Conservation (phyloP, 345 rosid species). For the Dipteronia sinensis region DNA sequence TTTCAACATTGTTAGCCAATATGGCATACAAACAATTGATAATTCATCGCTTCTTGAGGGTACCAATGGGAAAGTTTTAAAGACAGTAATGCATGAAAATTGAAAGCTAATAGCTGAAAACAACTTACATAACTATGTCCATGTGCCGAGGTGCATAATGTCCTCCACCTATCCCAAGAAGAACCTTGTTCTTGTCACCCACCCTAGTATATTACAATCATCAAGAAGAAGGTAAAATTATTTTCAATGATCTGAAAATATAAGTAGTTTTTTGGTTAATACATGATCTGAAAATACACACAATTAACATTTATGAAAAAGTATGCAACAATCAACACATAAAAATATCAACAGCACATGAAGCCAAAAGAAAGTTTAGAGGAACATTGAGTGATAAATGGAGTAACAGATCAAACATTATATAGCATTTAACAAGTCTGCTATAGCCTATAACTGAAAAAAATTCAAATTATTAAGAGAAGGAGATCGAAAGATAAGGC, state of each 20-base stretch:
- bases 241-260: background rate
- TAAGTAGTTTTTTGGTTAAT: too few relatives aligned
- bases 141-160: slow-evolving; percentile 93
- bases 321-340: background rate
- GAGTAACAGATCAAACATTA: background rate
- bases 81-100: background rate
- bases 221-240: background rate
- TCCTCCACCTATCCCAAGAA: slow-evolving; percentile 90
- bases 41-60: background rate
- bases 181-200: slow-evolving; percentile 62
- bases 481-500: background rate
- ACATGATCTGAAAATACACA: background rate
- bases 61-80: background rate
- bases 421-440: background rate
- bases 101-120: background rate
- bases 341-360: background rate
- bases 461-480: background rate
- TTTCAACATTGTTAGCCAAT: slow-evolving; percentile 3
- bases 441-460: background rate
- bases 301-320: background rate
- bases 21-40: background rate
- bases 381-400: slow-evolving; percentile 4
- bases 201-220: slow-evolving; percentile 38
- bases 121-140: slow-evolving; percentile 78
- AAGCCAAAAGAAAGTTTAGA: background rate